Conservation (phyloP, 345 rosid genomes). For the Camelina neglecta region DNA sequence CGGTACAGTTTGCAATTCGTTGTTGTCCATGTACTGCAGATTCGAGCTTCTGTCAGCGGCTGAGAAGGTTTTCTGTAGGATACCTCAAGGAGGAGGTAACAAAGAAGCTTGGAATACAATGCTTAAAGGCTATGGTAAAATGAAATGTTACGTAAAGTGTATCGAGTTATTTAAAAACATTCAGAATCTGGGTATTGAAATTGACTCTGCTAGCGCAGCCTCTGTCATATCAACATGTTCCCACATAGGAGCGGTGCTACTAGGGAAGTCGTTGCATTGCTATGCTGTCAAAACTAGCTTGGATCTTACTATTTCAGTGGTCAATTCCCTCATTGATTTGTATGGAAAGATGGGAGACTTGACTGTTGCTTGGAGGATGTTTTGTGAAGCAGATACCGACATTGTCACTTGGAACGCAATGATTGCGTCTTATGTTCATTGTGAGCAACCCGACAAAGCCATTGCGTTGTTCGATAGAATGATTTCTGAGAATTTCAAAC, state of each 20-base stretch:
- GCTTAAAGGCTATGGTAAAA: constrained; percentile 58
- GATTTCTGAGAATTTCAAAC: constrained; percentile 53
- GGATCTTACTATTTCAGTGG: constrained; percentile 46
- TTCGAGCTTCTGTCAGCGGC: constrained; percentile 53
- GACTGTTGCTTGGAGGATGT: constrained; percentile 52
- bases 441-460: constrained; percentile 52
- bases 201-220: constrained; percentile 52
- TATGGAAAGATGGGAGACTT: constrained; percentile 61
- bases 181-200: constrained; percentile 48
- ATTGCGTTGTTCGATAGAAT: constrained; percentile 60
- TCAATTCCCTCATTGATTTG: constrained; percentile 64
- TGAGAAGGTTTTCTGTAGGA: constrained; percentile 52
- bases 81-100: constrained; percentile 26
- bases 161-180: constrained; percentile 55
- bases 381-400: constrained; percentile 50
- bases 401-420: constrained; percentile 63
- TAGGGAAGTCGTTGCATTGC: constrained; percentile 65
- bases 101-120: constrained; percentile 60
- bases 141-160: constrained; percentile 51
- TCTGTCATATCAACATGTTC: constrained; percentile 66
- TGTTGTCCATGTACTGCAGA: constrained; percentile 69
- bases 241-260: constrained; percentile 45
- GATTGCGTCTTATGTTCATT: constrained; percentile 54
- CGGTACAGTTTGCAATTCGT: constrained; percentile 50
- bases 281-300: constrained; percentile 47